Evolutionary conservation across 768 basidiomycete genomes (phyloP), one percentile per base, ranked within the genome.

Genomic region (Suillus paluster): DNA sequence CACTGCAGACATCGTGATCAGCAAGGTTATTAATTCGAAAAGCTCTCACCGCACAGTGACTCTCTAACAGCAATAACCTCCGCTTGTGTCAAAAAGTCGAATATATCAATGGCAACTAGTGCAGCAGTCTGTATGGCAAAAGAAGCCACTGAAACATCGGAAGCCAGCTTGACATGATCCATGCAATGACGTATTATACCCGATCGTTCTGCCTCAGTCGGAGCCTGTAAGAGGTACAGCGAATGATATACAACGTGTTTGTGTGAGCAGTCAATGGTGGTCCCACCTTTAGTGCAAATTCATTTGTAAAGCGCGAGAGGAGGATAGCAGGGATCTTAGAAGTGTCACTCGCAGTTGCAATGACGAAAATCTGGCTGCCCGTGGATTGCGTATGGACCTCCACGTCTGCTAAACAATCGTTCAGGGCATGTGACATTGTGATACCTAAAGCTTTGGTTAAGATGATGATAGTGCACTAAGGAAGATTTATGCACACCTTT

Each of bases 101-200:
- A 81, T 15, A 99, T 80, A 73, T 99, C 97, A 15, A 80, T 84
- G 3, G 94, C 91, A 30, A 94, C 87, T 7, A 99, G 79, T 2
- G 95, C 95, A 17, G 97, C 97, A 4, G 96, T 97, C 70, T 97
- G 93, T 3, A 85, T 84, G 5, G 97, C 94, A 4, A 99, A 66
- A 5, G 76, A 72, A 39, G 77, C 72, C n/a, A 97, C 61, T 9
- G 90, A 89, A 3, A 97, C 88, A 75, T 99, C 97, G 0, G 91
- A 84, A 0, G 88, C 84, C 38, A 95, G 68, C 1, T 64, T 54
- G 27, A 73, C 71, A 12, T 75, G 73, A 3, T 71, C 62, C 71
- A 25, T 86, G 67, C 14, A 74, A 38, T 34, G 97, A 78, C 44
- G 94, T 86, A 57, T 79, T 80, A 44, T 83, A 11, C 38, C 38